These are phyloP conservation scores for Diaporthe humulicola DNA, from an alignment of 2,329 filamentous ascomycete species.

Conservation along the genomic window DNA sequence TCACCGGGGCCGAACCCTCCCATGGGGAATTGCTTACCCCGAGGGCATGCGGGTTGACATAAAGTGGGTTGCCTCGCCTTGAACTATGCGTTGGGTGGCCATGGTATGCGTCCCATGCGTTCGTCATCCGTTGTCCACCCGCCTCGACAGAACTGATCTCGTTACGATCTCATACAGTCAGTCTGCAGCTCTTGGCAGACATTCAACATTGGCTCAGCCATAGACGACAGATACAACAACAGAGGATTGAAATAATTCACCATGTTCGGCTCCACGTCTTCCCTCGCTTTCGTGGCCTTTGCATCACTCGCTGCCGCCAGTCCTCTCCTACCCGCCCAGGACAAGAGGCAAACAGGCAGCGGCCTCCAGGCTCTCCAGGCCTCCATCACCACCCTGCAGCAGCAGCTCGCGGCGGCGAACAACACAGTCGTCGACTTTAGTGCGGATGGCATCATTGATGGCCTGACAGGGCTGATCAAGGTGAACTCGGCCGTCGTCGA, in stretches of 20 bases:
- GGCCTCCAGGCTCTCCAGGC: conserved; percentile 3
- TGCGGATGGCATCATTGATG: not conserved
- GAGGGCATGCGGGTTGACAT: conserved; percentile 4
- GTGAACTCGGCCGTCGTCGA: conserved; percentile 26
- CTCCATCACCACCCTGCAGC: not conserved
- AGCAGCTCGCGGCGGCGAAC: conserved; percentile 13
- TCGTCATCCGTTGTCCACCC: conserved; percentile 11
- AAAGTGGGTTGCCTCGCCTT: conserved; percentile 22
- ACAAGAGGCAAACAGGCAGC: conserved; percentile 3
- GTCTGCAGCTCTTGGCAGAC: not conserved
- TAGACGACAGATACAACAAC: not conserved
- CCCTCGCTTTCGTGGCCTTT: conserved; percentile 11
- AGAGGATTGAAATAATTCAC: not conserved
- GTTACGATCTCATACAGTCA: conserved; percentile 1
- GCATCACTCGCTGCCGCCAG: conserved; percentile 15
- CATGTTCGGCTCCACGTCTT: conserved; percentile 17
- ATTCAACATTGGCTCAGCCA: not conserved
- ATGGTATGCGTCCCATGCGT: conserved; percentile 1
- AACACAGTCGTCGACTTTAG: conserved; percentile 19
- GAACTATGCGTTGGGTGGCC: not conserved
- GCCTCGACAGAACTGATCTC: not conserved
- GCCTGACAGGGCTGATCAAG: conserved; percentile 24
- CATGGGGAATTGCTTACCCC: conserved; percentile 18
- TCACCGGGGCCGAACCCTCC: conserved; percentile 10
- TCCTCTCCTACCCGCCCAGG: not conserved